A percentile compares a stretch with the other conserved stretches of the same genome.
phyloP scores from a whole-genome alignment of 2,329 filamentous ascomycete species.

The Ascosphaera pollenicola region DNA sequence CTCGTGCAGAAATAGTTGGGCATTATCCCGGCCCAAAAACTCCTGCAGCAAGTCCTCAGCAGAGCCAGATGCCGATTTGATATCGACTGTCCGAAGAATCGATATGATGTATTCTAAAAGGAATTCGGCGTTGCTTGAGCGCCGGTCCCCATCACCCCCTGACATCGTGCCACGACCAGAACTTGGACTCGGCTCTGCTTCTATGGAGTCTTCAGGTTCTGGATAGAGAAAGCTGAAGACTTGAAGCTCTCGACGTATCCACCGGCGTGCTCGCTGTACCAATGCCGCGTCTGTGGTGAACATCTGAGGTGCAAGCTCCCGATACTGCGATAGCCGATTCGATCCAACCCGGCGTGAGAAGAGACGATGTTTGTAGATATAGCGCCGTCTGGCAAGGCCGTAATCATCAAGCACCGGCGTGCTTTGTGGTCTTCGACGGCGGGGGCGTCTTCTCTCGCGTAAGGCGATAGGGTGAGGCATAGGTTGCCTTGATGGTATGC shows the following conservation, averaged over 20 bases:
- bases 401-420: slow-evolving; percentile 13
- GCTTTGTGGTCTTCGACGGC: slow-evolving; percentile 7
- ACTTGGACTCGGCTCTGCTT: not conserved
- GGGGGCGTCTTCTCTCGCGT: slow-evolving; percentile 2
- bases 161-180: slow-evolving; percentile 7
- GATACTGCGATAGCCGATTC: slow-evolving; percentile 56
- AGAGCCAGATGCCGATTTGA: slow-evolving; percentile 55
- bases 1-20: slow-evolving; percentile 65
- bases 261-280: slow-evolving; percentile 54
- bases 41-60: slow-evolving; percentile 61
- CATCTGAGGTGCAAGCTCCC: slow-evolving; percentile 44
- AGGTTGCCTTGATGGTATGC: too few relatives aligned
- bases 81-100: slow-evolving; percentile 61
- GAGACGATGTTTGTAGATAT: slow-evolving; percentile 49
- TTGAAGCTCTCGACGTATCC: slow-evolving; percentile 62
- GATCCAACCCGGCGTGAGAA: slow-evolving; percentile 68
- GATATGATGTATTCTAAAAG: slow-evolving; percentile 69
- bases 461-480: too few relatives aligned
- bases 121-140: slow-evolving; percentile 56
- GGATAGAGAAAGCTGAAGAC: slow-evolving; percentile 55
- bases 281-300: slow-evolving; percentile 45
- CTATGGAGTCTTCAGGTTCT: slow-evolving; percentile 2
- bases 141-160: slow-evolving; percentile 12
- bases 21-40: slow-evolving; percentile 53
- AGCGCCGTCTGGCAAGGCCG: slow-evolving; percentile 37